Evolutionary conservation across 257 asterid genomes (phyloP).

Genomic region (Solanum virginianum): DNA sequence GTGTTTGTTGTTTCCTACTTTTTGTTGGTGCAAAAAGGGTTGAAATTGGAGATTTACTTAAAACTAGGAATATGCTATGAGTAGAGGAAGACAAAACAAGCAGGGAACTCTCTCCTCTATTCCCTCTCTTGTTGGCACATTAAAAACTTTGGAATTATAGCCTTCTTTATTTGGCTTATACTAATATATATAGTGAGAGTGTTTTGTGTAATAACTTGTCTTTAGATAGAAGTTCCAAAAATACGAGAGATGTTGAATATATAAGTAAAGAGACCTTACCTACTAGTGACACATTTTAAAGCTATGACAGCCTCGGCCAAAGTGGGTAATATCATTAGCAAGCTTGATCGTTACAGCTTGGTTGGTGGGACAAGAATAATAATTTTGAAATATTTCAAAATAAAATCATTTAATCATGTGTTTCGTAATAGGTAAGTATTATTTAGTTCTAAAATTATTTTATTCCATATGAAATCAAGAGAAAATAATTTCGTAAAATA

Average conservation of each 20-base stretch:
- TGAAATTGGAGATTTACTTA: not conserved
- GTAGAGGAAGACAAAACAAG: slow-evolving; percentile 21
- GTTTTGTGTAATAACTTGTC: too few species aligned
- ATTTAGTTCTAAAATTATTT: not conserved
- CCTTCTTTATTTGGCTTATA: slow-evolving; percentile 58
- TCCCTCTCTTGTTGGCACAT: not conserved
- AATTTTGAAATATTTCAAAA: not conserved
- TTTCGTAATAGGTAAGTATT: too few species aligned
- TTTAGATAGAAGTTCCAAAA: too few species aligned
- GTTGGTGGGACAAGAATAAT: not conserved
- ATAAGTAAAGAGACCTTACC: too few species aligned
- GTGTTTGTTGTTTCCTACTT: not conserved
- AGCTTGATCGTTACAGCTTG: not conserved
- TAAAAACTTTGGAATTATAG: not conserved
- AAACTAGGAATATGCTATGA: slow-evolving; percentile 7
- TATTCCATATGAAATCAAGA: not conserved
- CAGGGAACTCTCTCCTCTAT: slow-evolving; percentile 31
- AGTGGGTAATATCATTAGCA: too few species aligned
- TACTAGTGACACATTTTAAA: too few species aligned
- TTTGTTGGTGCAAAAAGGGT: not conserved
- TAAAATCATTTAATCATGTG: not conserved
- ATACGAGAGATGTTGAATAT: too few species aligned
- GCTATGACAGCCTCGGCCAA: too few species aligned
- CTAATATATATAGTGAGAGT: slow-evolving; percentile 24
- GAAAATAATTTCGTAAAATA: not conserved